Base-by-base conservation (phyloP, 495 filamentous ascomycete species). In the Neurospora tetrasperma region DNA sequence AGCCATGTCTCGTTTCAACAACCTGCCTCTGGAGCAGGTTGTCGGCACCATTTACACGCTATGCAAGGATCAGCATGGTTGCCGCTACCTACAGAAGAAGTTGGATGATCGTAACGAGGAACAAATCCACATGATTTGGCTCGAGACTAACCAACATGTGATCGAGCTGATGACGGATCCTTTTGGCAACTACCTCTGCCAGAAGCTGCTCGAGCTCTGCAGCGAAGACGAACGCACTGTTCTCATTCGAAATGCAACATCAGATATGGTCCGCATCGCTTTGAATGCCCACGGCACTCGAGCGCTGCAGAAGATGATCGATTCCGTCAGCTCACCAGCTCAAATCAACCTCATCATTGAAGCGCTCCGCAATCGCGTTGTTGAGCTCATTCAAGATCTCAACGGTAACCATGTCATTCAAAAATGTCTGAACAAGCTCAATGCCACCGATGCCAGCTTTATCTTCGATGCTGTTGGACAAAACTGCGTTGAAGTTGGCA, bases 351-450 rank as follows among this genome's bases (percentile, higher is more conserved):
- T 90, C 27, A 93, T 99, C 76, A 96, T 96, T 73, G 80, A 89
- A 40, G 91, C 95, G 23, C 86, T 99, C 41, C 84, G 89, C 43
- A 82, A 88, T 73, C 88, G 92, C 72, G 96, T 99, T 39, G 94
- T 98, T 6, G 91, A 93, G 71, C 85, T 99, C 54, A 97, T 99
- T 72, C 93, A 99, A 80, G 96, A 99, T 75, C 83, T 98, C 69
- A 99, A 99, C 79, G 96, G 96, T 78, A 99, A 98, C 75, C 96
- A 99, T 79, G 96, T 99, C 74, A 97, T 99, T 75, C 96, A 99
- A 81, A 99, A 98, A 83, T 99, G 96, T 80, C 88, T 99, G 72
- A 99, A 98, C 84, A 95, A 94, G 76, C 89, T 98, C 7, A 88
- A 86, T 71, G 81, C 93, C 0, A 84, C 88, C 69, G 92, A 98